phyloP scores from a whole-genome alignment of 768 basidiomycete species.

The Kwoniella newhampshirensis region DNA sequence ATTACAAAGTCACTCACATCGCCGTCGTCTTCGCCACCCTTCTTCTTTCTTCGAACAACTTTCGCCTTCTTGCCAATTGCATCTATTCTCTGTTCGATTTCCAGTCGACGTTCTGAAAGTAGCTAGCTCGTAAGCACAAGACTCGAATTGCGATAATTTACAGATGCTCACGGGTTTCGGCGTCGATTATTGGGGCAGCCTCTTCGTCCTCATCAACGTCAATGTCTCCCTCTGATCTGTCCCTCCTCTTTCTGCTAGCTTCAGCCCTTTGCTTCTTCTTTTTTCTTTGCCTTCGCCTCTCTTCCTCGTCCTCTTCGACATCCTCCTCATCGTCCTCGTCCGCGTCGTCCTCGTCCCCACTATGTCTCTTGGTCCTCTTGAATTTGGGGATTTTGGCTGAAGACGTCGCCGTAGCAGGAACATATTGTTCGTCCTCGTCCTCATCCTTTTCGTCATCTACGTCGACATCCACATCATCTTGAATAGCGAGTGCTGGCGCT shows the following conservation, averaged over 20 bases:
- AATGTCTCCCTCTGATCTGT: constrained; percentile 55
- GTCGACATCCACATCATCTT: constrained; percentile 29
- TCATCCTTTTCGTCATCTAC: constrained; percentile 47
- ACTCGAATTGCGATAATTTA: background rate
- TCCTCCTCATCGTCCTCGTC: constrained; percentile 48
- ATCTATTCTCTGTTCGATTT: constrained; percentile 79
- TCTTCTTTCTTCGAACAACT: constrained; percentile 65
- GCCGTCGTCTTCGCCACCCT: constrained; percentile 63
- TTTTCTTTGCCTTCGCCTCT: constrained; percentile 53
- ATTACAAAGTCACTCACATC: constrained; percentile 58
- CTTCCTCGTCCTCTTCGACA: constrained; percentile 49
- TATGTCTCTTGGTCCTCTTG: constrained; percentile 49
- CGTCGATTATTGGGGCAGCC: constrained; percentile 76
- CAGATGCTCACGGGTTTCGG: constrained; percentile 38
- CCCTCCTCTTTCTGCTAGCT: constrained; percentile 50
- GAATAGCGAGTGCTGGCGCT: constrained; percentile 3
- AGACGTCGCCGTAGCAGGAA: constrained; percentile 26
- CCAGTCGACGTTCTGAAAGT: constrained; percentile 68
- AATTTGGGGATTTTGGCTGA: constrained; percentile 43
- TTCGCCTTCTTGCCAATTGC: constrained; percentile 79
- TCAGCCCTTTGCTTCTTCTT: constrained; percentile 60
- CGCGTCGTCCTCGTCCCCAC: constrained; percentile 28
- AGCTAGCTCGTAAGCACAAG: too few relatives aligned
- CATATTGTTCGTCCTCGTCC: constrained; percentile 57
- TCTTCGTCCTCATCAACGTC: constrained; percentile 61